phyloP scores from a whole-genome alignment of 225 moss, liverwort and hornwort genomes.

The Pleurozium schreberi region DNA sequence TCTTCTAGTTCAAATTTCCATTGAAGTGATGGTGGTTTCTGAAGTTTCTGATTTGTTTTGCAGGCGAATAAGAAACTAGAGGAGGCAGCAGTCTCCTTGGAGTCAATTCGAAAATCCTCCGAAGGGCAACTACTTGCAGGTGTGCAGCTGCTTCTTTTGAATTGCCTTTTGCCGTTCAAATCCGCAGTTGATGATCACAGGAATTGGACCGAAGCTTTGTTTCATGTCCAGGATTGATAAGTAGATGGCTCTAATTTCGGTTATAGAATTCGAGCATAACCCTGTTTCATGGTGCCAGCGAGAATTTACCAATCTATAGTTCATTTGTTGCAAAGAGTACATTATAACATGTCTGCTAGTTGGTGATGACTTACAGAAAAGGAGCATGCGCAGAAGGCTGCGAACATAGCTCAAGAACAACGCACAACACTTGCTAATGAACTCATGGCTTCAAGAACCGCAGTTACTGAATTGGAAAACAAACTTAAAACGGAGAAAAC shows the following conservation, averaged over 20 bases:
- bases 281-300: not conserved
- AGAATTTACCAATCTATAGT: not conserved
- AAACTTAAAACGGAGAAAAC: slow-evolving; percentile 16
- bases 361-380: slow-evolving; percentile 27
- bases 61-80: slow-evolving; percentile 28
- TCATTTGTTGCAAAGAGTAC: not conserved
- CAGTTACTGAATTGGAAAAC: slow-evolving; percentile 12
- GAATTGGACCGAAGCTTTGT: not conserved
- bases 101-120: slow-evolving; percentile 11
- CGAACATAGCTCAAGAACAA: slow-evolving; percentile 31
- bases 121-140: slow-evolving; percentile 34
- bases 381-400: slow-evolving; percentile 36
- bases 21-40: not conserved
- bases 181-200: not conserved
- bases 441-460: slow-evolving; percentile 19
- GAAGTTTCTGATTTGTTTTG: not conserved
- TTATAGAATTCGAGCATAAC: not conserved
- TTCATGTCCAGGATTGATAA: not conserved
- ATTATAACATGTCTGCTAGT: not conserved
- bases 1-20: not conserved
- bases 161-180: not conserved
- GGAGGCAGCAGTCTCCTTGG: slow-evolving; percentile 18
- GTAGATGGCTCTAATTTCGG: not conserved
- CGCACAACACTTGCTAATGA: slow-evolving; percentile 39
- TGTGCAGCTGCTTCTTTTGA: not conserved